Evolutionary conservation across 257 asterid genomes (phyloP).

Genomic region (Rhazya stricta): DNA sequence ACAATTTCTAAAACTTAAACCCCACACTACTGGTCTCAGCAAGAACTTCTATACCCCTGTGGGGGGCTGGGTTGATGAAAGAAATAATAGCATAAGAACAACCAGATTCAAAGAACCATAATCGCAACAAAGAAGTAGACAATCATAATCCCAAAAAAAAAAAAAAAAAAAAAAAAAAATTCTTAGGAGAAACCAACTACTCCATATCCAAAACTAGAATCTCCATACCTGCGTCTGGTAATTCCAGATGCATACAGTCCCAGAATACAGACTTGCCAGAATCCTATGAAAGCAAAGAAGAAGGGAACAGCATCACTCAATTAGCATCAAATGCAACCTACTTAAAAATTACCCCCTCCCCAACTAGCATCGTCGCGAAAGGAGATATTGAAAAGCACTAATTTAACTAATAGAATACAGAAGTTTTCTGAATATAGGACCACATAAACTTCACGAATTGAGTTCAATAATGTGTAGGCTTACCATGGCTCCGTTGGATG

Average conservation of each 20-base stretch:
- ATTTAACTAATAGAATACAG: background rate
- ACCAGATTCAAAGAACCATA: too few relatives aligned
- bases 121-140: background rate
- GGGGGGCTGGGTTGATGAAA: too few relatives aligned
- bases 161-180: background rate
- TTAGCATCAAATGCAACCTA: background rate
- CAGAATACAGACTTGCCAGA: conserved; percentile 82
- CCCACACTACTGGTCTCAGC: too few relatives aligned
- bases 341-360: background rate
- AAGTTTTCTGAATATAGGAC: too few relatives aligned
- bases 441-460: background rate
- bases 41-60: too few relatives aligned
- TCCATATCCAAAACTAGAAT: background rate
- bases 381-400: background rate
- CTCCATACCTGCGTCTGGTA: conserved; percentile 81
- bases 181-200: background rate
- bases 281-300: conserved; percentile 47
- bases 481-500: conserved; percentile 53
- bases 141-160: background rate
- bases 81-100: too few relatives aligned
- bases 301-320: background rate
- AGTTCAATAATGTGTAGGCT: background rate
- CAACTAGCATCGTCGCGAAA: background rate
- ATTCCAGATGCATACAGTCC: conserved; percentile 90
- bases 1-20: too few relatives aligned